Percentiles rank a stretch among this genome's conserved stretches.
Evolutionary conservation across 768 basidiomycete species (phyloP).

Genomic region (Mycena belliarum): DNA sequence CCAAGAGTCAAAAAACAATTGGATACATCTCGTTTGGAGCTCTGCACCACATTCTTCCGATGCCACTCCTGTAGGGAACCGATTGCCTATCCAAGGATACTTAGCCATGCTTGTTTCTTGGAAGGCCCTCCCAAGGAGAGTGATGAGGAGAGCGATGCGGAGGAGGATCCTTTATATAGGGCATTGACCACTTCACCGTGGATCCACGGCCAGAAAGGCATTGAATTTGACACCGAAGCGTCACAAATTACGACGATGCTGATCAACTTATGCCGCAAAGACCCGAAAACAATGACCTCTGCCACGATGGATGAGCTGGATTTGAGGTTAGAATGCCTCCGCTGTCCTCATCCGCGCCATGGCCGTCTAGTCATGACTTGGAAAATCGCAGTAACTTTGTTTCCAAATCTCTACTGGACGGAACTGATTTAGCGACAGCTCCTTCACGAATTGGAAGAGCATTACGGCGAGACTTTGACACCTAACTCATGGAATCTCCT

Average conservation of each 20-base stretch:
- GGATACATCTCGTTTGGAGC: constrained; percentile 20
- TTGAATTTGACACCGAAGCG: constrained; percentile 32
- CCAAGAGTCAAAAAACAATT: background rate
- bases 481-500: background rate
- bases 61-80: constrained; percentile 33
- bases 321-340: constrained; percentile 32
- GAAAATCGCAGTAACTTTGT: constrained; percentile 32
- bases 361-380: constrained; percentile 34
- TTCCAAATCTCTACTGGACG: background rate
- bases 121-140: background rate
- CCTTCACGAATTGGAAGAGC: constrained; percentile 30
- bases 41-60: constrained; percentile 35
- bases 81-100: constrained; percentile 32
- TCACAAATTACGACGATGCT: constrained; percentile 25
- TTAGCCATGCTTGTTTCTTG: constrained; percentile 30
- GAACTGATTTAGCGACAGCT: constrained; percentile 20
- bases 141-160: background rate
- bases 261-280: constrained; percentile 28
- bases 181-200: constrained; percentile 16
- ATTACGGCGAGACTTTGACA: constrained; percentile 20
- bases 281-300: constrained; percentile 25
- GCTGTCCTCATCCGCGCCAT: constrained; percentile 24
- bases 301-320: constrained; percentile 29
- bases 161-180: constrained; percentile 11
- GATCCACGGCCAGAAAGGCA: constrained; percentile 24